Evolutionary conservation across 2,329 filamentous ascomycete species (phyloP).

Genomic region (Graphilbum fragrans): DNA sequence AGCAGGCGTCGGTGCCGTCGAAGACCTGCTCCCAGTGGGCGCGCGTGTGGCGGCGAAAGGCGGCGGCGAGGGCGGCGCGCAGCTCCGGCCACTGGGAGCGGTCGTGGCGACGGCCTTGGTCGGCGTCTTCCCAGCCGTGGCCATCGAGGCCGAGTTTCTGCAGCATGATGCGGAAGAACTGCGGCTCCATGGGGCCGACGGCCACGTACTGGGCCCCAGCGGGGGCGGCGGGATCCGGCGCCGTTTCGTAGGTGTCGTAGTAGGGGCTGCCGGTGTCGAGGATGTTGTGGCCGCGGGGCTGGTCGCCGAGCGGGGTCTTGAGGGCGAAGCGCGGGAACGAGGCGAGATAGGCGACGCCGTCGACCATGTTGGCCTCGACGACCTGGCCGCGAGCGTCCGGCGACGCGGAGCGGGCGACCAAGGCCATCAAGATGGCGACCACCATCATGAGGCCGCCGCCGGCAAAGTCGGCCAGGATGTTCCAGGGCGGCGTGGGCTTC

Average conservation of each 20-base stretch:
- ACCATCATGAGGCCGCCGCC: conserved; percentile 77
- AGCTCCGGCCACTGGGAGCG: conserved; percentile 56
- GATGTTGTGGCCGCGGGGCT: conserved; percentile 59
- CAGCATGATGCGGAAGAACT: conserved; percentile 64
- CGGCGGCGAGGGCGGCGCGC: conserved; percentile 41
- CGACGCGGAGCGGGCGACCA: conserved; percentile 50
- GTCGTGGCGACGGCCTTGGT: conserved; percentile 44
- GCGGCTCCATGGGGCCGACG: conserved; percentile 81
- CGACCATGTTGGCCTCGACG: conserved; percentile 95
- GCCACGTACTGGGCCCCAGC: conserved; percentile 55
- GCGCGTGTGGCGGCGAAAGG: conserved; percentile 60
- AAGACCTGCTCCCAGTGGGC: conserved; percentile 77
- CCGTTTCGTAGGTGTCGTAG: conserved; percentile 80
- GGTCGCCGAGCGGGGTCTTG: conserved; percentile 50
- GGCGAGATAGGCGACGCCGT: conserved; percentile 69
- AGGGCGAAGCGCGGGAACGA: conserved; percentile 61
- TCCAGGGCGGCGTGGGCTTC: conserved; percentile 67
- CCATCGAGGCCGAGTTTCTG: conserved; percentile 48
- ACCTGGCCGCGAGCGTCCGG: conserved; percentile 62
- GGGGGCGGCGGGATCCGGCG: conserved; percentile 33
- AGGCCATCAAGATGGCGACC: conserved; percentile 68
- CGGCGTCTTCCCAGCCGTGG: conserved; percentile 31
- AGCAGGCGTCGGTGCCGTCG: conserved; percentile 84
- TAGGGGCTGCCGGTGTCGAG: conserved; percentile 79
- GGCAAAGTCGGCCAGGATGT: conserved; percentile 83